A percentile compares a stretch with the other conserved stretches of the same genome.
phyloP scores from a whole-genome alignment of 208 protist species.

The Leishmania arabica region DNA sequence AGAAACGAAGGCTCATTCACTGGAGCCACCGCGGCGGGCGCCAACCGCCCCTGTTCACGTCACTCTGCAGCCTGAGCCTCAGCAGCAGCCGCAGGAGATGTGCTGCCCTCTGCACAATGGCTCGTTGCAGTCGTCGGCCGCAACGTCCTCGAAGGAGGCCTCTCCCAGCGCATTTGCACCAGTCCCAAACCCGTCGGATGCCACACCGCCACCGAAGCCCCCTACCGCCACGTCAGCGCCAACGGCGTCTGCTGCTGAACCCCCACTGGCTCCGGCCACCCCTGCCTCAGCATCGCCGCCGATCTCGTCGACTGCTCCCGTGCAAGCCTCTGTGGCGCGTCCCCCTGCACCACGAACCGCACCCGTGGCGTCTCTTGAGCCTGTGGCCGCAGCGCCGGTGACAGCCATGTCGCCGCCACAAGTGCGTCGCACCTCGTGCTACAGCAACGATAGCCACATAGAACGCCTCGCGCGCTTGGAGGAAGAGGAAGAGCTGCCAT shows the following conservation, averaged over 20 bases:
- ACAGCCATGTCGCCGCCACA: background rate
- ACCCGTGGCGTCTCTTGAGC: background rate
- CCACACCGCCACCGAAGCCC: background rate
- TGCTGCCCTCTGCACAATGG: constrained; percentile 11
- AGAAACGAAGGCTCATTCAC: background rate
- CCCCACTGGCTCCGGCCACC: background rate
- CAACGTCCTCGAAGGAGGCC: background rate
- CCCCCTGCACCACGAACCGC: background rate
- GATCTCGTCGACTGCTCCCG: background rate
- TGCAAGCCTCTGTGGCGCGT: background rate
- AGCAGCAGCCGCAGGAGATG: background rate
- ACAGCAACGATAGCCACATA: constrained; percentile 12
- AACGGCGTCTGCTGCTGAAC: constrained; percentile 1
- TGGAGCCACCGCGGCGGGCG: background rate
- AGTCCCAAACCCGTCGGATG: background rate
- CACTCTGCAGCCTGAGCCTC: background rate
- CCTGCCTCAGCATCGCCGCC: background rate
- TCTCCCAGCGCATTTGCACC: background rate
- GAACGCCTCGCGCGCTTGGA: constrained; percentile 18
- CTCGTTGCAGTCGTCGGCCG: constrained; percentile 1
- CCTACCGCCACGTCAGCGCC: background rate
- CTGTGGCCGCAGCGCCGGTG: background rate
- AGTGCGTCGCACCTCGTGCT: constrained; percentile 13
- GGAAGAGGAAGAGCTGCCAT: constrained; percentile 48
- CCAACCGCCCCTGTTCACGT: background rate